A percentile compares a stretch with the other conserved stretches of the same genome.
These are phyloP conservation scores for Chlorella vulgaris DNA, from an alignment of 139 green algal species.

Conservation along the genomic window DNA sequence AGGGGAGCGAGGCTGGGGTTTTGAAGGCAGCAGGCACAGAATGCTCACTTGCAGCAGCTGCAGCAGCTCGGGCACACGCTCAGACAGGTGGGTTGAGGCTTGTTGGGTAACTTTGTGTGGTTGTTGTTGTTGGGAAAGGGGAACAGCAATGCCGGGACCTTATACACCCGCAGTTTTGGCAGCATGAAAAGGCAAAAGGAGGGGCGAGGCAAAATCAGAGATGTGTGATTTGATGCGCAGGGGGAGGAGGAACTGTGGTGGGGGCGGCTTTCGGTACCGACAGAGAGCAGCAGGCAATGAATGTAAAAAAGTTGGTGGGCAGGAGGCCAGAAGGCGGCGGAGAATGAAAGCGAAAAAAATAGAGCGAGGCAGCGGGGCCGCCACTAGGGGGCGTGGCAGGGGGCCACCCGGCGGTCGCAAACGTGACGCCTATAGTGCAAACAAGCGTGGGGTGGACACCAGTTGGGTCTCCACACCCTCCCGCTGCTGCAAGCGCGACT, in stretches of 20 bases:
- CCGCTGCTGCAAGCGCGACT: not conserved
- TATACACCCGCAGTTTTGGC: slow-evolving; percentile 10
- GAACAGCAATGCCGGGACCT: slow-evolving; percentile 19
- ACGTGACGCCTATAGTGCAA: not conserved
- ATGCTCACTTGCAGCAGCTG: no score
- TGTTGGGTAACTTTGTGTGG: not conserved
- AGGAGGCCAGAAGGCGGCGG: not conserved
- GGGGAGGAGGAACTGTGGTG: no score
- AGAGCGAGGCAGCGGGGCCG: not conserved
- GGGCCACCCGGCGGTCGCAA: not conserved
- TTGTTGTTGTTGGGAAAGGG: not conserved
- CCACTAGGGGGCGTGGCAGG: not conserved
- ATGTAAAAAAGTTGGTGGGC: not conserved
- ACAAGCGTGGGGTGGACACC: no score
- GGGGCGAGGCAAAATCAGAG: no score
- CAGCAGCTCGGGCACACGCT: no score
- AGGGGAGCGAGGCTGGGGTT: no score
- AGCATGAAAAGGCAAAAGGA: no score
- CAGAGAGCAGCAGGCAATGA: no score
- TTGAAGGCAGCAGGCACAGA: no score
- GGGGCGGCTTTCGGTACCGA: no score
- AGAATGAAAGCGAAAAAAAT: slow-evolving; percentile 7
- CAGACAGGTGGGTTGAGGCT: not conserved
- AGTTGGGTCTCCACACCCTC: no score
- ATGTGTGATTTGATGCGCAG: no score